These are phyloP conservation scores for Starmerella asiatica DNA, from an alignment of 805 yeast genomes.

Conservation along the genomic window DNA sequence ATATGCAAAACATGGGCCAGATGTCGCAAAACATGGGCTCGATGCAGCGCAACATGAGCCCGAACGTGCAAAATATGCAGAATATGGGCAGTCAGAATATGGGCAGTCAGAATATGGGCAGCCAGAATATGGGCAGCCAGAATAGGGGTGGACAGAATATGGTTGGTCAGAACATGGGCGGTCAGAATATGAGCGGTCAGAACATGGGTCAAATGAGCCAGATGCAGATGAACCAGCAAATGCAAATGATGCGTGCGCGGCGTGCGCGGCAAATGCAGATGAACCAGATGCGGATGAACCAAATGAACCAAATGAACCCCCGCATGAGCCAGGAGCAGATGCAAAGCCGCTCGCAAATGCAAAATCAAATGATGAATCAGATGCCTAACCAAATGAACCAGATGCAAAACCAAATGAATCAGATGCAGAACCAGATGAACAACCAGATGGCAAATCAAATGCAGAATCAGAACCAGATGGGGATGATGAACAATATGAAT, in stretches of 20 bases:
- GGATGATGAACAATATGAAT: not conserved
- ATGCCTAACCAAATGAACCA: slow-evolving; percentile 5
- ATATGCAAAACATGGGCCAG: too few species aligned
- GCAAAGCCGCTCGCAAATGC: not conserved
- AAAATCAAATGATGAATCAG: not conserved
- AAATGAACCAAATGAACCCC: not conserved
- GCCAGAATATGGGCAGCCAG: too few species aligned
- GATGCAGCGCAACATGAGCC: slow-evolving; percentile 4
- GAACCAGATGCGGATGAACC: slow-evolving; percentile 7
- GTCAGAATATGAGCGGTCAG: not conserved
- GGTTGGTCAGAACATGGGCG: slow-evolving; percentile 1
- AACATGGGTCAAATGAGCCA: not conserved
- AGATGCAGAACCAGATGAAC: too few species aligned
- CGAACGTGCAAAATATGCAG: not conserved
- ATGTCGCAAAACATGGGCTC: too few species aligned
- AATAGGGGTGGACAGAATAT: too few species aligned
- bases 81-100: not conserved
- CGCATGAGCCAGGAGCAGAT: not conserved
- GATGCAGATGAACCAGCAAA: slow-evolving; percentile 1
- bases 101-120: not conserved
- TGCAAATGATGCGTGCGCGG: not conserved
- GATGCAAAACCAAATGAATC: too few species aligned
- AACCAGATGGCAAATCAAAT: not conserved
- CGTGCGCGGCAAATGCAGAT: slow-evolving; percentile 4
- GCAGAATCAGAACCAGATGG: slow-evolving; percentile 3